These are phyloP conservation scores for Beta vulgaris DNA, from an alignment of 148 eudicot genomes.

Conservation along the genomic window DNA sequence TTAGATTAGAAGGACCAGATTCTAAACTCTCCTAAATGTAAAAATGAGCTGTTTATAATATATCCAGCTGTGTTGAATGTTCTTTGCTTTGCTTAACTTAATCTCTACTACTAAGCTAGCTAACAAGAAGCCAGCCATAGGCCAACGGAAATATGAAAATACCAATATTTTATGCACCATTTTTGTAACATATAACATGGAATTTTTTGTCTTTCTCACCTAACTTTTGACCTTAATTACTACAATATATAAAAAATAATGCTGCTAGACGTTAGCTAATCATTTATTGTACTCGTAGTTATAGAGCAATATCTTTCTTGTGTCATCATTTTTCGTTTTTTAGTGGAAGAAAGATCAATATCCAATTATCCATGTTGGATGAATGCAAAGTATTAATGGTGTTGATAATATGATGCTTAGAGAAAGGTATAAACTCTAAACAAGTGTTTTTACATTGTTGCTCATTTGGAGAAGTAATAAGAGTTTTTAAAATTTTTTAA, in stretches of 20 bases:
- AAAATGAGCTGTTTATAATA: neutral
- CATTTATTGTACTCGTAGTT: too few relatives aligned
- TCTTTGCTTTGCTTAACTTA: constrained; percentile 19
- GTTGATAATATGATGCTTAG: too few relatives aligned
- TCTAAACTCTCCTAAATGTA: neutral
- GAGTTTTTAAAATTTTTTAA: too few relatives aligned
- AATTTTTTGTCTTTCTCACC: constrained; percentile 18
- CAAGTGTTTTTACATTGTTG: too few relatives aligned
- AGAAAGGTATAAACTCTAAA: too few relatives aligned
- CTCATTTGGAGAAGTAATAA: too few relatives aligned
- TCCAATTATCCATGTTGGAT: too few relatives aligned
- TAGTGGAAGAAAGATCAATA: neutral
- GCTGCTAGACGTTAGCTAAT: neutral
- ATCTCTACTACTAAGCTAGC: constrained; percentile 4
- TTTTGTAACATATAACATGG: neutral
- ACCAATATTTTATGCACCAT: neutral
- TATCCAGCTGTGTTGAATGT: neutral
- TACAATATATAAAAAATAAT: too few relatives aligned
- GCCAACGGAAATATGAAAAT: constrained; percentile 11
- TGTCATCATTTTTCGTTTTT: neutral
- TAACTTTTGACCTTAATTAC: constrained; percentile 13
- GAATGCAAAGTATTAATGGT: too few relatives aligned
- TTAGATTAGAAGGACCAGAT: too few relatives aligned
- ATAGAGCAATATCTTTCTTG: neutral
- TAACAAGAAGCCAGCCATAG: constrained; percentile 8